A percentile compares a stretch with the other conserved stretches of the same genome.
Evolutionary conservation across 306 rosid species (phyloP).

Genomic region (Carpinus viminea): DNA sequence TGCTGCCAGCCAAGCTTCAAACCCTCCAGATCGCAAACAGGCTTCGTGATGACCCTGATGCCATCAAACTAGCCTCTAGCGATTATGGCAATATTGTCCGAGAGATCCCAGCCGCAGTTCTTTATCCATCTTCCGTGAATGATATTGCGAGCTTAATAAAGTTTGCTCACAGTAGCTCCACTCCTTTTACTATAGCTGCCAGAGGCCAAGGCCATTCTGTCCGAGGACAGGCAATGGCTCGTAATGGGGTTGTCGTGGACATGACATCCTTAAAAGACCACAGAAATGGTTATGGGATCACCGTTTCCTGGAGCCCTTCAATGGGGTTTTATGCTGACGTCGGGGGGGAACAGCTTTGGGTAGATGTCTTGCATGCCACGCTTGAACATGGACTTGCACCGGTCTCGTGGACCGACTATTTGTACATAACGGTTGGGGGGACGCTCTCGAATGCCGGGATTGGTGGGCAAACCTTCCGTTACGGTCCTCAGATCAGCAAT

Average conservation of each 20-base stretch:
- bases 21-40: constrained; percentile 21
- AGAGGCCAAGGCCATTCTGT: constrained; percentile 78
- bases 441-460: constrained; percentile 79
- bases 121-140: constrained; percentile 54
- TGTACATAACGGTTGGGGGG: constrained; percentile 68
- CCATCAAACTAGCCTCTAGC: constrained; percentile 48
- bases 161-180: constrained; percentile 36
- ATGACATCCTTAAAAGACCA: constrained; percentile 45
- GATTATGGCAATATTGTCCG: constrained; percentile 65
- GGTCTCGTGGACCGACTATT: constrained; percentile 70
- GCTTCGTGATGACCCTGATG: constrained; percentile 48
- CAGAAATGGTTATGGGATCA: constrained; percentile 16
- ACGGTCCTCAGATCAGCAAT: constrained; percentile 73
- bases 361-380: constrained; percentile 52
- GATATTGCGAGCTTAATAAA: constrained; percentile 48
- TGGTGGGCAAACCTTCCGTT: constrained; percentile 61
- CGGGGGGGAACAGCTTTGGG: constrained; percentile 71
- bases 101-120: constrained; percentile 52
- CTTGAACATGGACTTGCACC: constrained; percentile 63
- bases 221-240: constrained; percentile 69
- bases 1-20: constrained; percentile 21
- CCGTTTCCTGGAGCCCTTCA: constrained; percentile 31
- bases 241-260: constrained; percentile 63
- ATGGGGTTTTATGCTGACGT: constrained; percentile 59
- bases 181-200: constrained; percentile 49